Base-by-base conservation (phyloP, 257 asterid species). In the Coffea canephora region DNA sequence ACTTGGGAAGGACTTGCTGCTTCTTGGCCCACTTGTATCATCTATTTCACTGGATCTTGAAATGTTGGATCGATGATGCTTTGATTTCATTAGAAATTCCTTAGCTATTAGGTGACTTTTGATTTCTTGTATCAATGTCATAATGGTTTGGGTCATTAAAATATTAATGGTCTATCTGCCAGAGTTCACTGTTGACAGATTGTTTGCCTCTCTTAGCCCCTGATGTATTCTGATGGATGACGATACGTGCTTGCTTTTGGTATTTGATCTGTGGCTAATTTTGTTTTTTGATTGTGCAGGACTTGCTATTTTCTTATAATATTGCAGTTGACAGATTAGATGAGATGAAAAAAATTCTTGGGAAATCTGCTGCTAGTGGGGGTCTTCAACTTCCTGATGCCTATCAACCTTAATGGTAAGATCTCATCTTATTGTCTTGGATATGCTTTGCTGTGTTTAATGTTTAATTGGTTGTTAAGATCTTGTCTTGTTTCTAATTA, bases 331-430 rank as follows among this genome's bases (percentile, higher is more conserved):
- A 95, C 89, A 88, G 98, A 81, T 71, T 97, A 14, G 87, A 85
- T 18, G 97, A 93, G 87, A 90, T 95, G 97, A 89, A 89, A 81
- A 91, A 77, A 73, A 79, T 89, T 73, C 88, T 95, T 6, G 87
- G 91, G 18, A 95, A 90, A 88, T 95, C 98, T 83, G 99, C 97
- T 75, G 90, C 97, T 43, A 93, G 97, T 31, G 99, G 93, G n/a
- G 99, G 97, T 78, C 97, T 95, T 74, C 90, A 79, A 80, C 97
- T 95, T 83, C 98, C 97, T 31, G 89, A 93, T 5, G 95, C 77
- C 75, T 93, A 93, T 85, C 84, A 86, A 91, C 73, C 90, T 25
- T 93, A 85, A 89, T 79, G 87, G 91, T 88, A 71, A 80, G 88
- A 68, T 75, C 5, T 49, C 15, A 8, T 19, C 21, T 65, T 62